phyloP scores from a whole-genome alignment of 2,329 filamentous ascomycete genomes.

The Fusarium sp. region DNA sequence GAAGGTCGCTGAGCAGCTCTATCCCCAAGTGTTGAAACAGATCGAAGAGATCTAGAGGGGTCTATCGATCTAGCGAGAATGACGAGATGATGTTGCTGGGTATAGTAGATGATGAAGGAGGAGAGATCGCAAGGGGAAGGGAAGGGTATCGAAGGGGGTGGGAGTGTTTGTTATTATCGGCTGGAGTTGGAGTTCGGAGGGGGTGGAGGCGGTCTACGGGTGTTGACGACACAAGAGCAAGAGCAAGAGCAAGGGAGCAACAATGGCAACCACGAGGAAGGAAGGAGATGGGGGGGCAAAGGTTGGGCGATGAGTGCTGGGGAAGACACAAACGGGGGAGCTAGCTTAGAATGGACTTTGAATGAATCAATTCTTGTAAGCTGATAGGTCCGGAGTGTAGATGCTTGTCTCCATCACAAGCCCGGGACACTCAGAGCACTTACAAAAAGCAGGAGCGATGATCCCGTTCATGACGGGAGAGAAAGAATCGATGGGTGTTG shows the following conservation, averaged over 20 bases:
- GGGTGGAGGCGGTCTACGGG: conserved; percentile 50
- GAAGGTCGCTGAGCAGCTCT: conserved; percentile 40
- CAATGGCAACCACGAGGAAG: conserved; percentile 35
- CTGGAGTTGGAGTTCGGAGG: conserved; percentile 41
- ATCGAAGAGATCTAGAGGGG: conserved; percentile 36
- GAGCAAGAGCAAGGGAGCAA: conserved; percentile 43
- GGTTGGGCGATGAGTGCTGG: conserved; percentile 43
- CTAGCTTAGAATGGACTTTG: conserved; percentile 43
- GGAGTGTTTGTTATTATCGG: conserved; percentile 46
- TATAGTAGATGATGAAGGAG: conserved; percentile 25
- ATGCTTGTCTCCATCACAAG: conserved; percentile 31
- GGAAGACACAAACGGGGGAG: conserved; percentile 40
- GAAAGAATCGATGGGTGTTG: conserved; percentile 27
- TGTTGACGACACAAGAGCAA: conserved; percentile 43
- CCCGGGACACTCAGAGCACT: conserved; percentile 18
- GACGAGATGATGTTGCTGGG: conserved; percentile 28
- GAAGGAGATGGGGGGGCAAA: conserved; percentile 37
- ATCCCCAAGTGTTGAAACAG: conserved; percentile 36
- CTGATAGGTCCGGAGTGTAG: conserved; percentile 38
- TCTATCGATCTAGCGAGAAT: conserved; percentile 37
- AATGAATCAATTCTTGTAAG: conserved; percentile 48
- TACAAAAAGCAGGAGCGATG: conserved; percentile 33
- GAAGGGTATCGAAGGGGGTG: conserved; percentile 36
- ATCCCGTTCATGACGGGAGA: conserved; percentile 27
- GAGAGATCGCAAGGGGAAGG: conserved; percentile 31